Base-by-base conservation (phyloP, 2,329 filamentous ascomycete genomes). In the Stachybotrys elegans region DNA sequence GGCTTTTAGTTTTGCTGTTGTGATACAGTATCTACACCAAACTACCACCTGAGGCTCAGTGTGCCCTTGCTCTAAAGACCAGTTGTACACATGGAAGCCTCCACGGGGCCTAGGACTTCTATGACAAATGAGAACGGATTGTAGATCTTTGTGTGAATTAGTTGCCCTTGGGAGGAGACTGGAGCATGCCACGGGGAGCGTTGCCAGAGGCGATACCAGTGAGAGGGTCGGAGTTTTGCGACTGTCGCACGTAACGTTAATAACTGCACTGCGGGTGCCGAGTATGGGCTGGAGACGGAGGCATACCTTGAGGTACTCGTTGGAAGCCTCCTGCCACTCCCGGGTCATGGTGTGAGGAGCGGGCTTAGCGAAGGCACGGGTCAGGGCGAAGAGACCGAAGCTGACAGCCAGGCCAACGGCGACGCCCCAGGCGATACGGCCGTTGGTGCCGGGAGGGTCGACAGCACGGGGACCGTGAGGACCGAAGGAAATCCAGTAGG, bases 401-500 rank as follows among this genome's bases (percentile, higher is more conserved):
- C 84, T 84, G 58, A 75, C 78, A 51, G 70, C 73, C 53, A 94
- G 61, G 61, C 88, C 86, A 58, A 84, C 67, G 49, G 75, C 63
- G 46, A 88, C 84, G 70, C 90, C 87, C 64, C 82, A 73, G 61
- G 86, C 77, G 57, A 97, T 76, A 67, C 84, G 91, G 70, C 81
- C 79, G 69, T 77, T 78, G 78, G 96, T 92, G 60, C 88, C 92
- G 54, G 93, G 86, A 51, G 92, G 88, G 55, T 86, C 69, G 51
- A 78, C 73, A 56, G 92, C 84, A 59, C 93, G 92, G 58, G 93
- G 93, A 47, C 93, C 93, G 71, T 98, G 93, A 63, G 91, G 84
- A 55, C 93, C 93, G 66, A 98, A 98, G 55, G 93, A 91, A 63
- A 98, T 95, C 85, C 88, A 98, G 83, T 97, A 98, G 54, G 93